Evolutionary conservation across 1,139 yeast species (phyloP).

Genomic region (Suhomyces atakaporum): DNA sequence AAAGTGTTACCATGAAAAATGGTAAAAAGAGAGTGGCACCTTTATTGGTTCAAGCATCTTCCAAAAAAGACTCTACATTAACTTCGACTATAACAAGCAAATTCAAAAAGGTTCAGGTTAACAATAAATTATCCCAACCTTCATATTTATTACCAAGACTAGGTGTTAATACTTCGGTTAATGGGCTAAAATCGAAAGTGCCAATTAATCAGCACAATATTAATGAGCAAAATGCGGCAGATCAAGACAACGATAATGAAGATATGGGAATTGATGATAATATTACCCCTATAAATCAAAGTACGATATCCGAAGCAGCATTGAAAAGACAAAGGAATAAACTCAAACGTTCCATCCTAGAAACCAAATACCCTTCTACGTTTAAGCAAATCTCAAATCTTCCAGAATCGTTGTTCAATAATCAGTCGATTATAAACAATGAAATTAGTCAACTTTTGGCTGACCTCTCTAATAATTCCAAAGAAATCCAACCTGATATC

Average conservation of each 20-base stretch:
- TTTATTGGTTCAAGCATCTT: conserved; percentile 60
- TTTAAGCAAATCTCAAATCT: conserved; percentile 38
- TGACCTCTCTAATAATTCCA: conserved; percentile 20
- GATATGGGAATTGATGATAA: conserved; percentile 42
- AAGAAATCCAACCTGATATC: conserved; percentile 24
- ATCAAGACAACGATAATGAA: conserved; percentile 44
- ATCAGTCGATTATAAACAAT: conserved; percentile 33
- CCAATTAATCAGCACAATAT: conserved; percentile 18
- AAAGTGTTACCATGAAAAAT: conserved; percentile 58
- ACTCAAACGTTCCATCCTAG: conserved; percentile 34
- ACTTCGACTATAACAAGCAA: conserved; percentile 6
- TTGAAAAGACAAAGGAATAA: conserved; percentile 38
- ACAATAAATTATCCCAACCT: conserved; percentile 42
- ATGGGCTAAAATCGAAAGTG: conserved; percentile 36
- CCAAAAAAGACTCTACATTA: conserved; percentile 17
- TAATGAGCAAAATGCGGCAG: conserved; percentile 33
- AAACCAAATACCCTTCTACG: conserved; percentile 39
- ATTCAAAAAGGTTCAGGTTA: conserved; percentile 22
- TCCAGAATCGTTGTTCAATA: conserved; percentile 42
- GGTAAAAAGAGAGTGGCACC: conserved; percentile 92
- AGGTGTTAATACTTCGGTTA: conserved; percentile 51
- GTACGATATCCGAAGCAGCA: conserved; percentile 34
- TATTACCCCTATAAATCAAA: conserved; percentile 15
- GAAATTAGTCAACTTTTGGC: conserved; percentile 33
- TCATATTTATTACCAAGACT: conserved; percentile 45